Conservation (phyloP, 768 basidiomycete species). For the Mycena kentingensis region DNA sequence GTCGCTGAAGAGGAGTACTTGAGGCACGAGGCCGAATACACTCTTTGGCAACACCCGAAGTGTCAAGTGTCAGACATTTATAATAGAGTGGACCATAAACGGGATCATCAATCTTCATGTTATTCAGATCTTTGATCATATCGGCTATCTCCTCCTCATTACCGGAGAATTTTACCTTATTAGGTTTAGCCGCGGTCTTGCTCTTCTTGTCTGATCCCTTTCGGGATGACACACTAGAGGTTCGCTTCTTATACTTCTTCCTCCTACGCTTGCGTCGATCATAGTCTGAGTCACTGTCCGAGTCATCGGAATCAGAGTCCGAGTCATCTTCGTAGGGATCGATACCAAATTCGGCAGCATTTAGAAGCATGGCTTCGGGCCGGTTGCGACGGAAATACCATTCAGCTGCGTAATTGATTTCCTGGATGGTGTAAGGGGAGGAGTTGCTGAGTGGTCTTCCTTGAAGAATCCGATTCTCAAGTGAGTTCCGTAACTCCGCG, state of each 20-base stretch:
- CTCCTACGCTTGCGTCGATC: neutral
- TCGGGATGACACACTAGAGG: neutral
- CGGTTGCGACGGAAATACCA: slow-evolving; percentile 7
- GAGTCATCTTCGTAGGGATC: neutral
- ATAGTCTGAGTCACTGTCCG: neutral
- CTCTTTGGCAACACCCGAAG: neutral
- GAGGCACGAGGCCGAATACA: neutral
- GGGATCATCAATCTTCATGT: slow-evolving; percentile 6
- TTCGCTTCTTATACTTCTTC: neutral
- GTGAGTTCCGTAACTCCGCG: neutral
- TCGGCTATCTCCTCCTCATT: slow-evolving; percentile 6
- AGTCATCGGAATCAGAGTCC: neutral
- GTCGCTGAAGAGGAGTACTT: neutral
- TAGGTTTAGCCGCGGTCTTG: no score
- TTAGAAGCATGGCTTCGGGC: neutral
- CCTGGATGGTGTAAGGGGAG: neutral
- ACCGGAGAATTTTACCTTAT: neutral
- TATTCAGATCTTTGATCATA: slow-evolving; percentile 8
- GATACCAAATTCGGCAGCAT: neutral
- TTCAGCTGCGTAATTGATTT: neutral
- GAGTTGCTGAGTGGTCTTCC: neutral
- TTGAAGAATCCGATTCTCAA: slow-evolving; percentile 1
- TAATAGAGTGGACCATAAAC: slow-evolving; percentile 10
- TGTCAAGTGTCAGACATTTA: slow-evolving; percentile 3
- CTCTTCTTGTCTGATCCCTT: neutral